A percentile compares a stretch with the other conserved stretches of the same genome.
Evolutionary conservation across 768 basidiomycete genomes (phyloP).

Genomic region (Cystoderma amianthinum): DNA sequence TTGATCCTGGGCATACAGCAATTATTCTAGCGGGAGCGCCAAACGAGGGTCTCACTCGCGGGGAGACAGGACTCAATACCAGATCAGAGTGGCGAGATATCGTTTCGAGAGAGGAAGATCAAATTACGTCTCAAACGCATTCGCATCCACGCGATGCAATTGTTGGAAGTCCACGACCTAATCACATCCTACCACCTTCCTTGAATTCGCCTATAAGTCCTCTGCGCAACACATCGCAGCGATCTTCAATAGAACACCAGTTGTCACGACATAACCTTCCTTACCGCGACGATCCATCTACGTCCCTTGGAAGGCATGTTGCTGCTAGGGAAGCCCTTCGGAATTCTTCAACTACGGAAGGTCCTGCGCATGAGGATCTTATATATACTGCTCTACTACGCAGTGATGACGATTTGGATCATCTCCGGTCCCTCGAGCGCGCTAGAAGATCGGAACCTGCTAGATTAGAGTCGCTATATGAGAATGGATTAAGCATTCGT

Average conservation of each 20-base stretch:
- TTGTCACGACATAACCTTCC: slow-evolving; percentile 14
- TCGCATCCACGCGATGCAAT: neutral
- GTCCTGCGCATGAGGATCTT: neutral
- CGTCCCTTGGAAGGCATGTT: slow-evolving; percentile 30
- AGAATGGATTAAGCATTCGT: neutral
- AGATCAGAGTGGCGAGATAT: neutral
- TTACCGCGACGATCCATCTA: slow-evolving; percentile 25
- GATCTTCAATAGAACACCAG: slow-evolving; percentile 17
- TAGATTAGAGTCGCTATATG: slow-evolving; percentile 7
- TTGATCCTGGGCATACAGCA: slow-evolving; percentile 33
- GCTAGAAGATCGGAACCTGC: slow-evolving; percentile 18
- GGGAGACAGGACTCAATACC: neutral
- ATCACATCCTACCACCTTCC: neutral
- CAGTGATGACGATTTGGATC: slow-evolving; percentile 16
- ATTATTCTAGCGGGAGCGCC: slow-evolving; percentile 22
- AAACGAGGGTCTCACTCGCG: neutral
- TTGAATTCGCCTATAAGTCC: neutral
- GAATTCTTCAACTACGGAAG: slow-evolving; percentile 1
- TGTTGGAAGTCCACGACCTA: neutral
- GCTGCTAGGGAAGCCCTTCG: slow-evolving; percentile 28
- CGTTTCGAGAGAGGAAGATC: neutral
- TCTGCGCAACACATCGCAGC: slow-evolving; percentile 11
- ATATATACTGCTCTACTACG: neutral
- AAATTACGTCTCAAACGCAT: neutral
- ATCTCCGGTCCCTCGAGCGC: slow-evolving; percentile 9